Base-by-base conservation (phyloP, 2,329 filamentous ascomycete genomes). In the Pseudocercospora musae region DNA sequence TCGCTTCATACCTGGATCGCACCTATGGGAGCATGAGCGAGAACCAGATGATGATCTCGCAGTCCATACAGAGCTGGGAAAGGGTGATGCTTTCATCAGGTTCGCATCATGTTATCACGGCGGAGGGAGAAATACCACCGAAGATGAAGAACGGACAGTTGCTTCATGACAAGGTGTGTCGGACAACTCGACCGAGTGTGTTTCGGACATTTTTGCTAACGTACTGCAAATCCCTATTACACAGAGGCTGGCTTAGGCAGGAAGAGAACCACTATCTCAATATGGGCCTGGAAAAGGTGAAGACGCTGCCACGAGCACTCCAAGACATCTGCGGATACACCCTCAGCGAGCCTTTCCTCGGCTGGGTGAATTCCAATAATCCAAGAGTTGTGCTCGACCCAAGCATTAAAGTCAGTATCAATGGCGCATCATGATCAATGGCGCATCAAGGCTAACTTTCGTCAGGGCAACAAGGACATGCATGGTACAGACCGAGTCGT, bases 241-340 rank as follows among this genome's bases (percentile, higher is more conserved):
- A 65, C 37, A 65, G 72, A 29, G 75, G 75, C 2, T 76, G 67
- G 54, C 57, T 78, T 27, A 67, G 76, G 1, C 74, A 77, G 58
- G 76, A 78, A 62, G 77, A 79, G 67, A 79, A 78, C 49, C 75
- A 78, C 61, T 78, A 73, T 58, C 67, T 78, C 13, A 68, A 71
- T 15, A 69, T 70, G 18, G 62, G 67, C 25, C 44, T 70, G 15
- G 68, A 70, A 33, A 67, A 67, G 40, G 68, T 71, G 31, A 59
- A 59, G 40, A 56, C 58, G 15, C 42, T 59, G 33, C 60, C 60
- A n/a, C 20, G 31, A 20, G 58, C 8, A 4, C 54, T 60, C 15
- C 50, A 60, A 46, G 40, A 48, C 27, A 18, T 60, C 20, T 46
- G 50, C 27, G 58, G 58, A 20, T 60, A 60, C 48, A 57, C 52